Evolutionary conservation across 495 filamentous ascomycete species (phyloP).

Genomic region (Penicillium roqueforti): DNA sequence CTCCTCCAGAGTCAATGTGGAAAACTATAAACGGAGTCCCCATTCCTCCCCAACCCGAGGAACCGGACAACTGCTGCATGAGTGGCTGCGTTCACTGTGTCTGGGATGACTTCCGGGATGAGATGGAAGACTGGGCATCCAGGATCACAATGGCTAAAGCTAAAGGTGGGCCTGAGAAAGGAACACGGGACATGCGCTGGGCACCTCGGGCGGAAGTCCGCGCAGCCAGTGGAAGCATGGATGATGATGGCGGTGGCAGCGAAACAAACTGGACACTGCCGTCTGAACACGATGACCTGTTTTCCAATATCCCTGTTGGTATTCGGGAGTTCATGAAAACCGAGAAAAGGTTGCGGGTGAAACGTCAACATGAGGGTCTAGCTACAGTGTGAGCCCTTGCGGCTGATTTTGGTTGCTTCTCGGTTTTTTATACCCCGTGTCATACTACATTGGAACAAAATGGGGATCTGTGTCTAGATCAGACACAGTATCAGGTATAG

Average conservation of each 20-base stretch:
- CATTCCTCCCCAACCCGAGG: conserved; percentile 77
- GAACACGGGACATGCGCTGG: conserved; percentile 34
- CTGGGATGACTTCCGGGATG: conserved; percentile 87
- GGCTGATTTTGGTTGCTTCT: not conserved
- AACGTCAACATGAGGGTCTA: conserved; percentile 48
- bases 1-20: conserved; percentile 42
- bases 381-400: conserved; percentile 13
- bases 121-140: conserved; percentile 81
- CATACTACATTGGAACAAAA: not conserved
- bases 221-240: conserved; percentile 56
- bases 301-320: conserved; percentile 81
- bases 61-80: conserved; percentile 99
- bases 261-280: conserved; percentile 58
- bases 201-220: conserved; percentile 36
- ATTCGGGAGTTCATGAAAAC: conserved; percentile 97
- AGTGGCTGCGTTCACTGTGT: conserved; percentile 96
- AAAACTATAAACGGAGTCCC: conserved; percentile 70
- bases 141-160: conserved; percentile 53
- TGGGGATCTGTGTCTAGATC: not conserved
- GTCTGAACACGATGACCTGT: conserved; percentile 50
- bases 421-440: conserved; percentile 17
- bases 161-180: conserved; percentile 18
- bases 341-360: conserved; percentile 85
- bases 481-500: conserved; percentile 16
- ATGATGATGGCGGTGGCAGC: conserved; percentile 77